These are phyloP conservation scores for Phaeolepiota aurea DNA, from an alignment of 768 basidiomycete species.

Conservation along the genomic window DNA sequence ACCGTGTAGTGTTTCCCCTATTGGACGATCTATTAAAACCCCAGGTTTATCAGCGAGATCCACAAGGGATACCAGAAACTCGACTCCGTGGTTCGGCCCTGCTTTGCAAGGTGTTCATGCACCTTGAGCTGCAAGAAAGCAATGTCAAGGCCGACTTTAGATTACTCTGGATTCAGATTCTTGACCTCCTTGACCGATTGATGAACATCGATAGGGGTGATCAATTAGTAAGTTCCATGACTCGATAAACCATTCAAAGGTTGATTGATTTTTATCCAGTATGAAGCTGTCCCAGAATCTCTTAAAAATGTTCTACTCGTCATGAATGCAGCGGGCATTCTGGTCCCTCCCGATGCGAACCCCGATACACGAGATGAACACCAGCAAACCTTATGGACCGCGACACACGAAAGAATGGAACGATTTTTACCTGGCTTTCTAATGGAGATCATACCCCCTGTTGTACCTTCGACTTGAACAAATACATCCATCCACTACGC, in stretches of 20 bases:
- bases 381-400: conserved; percentile 72
- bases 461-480: too few species aligned
- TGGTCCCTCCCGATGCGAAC: conserved; percentile 54
- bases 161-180: conserved; percentile 79
- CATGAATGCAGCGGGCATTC: conserved; percentile 83
- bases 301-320: conserved; percentile 95
- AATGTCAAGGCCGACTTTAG: conserved; percentile 53
- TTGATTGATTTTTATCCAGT: conserved; percentile 33
- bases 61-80: conserved; percentile 85
- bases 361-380: conserved; percentile 45
- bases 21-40: conserved; percentile 87
- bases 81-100: conserved; percentile 82
- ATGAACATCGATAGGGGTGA: conserved; percentile 83
- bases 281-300: conserved; percentile 93
- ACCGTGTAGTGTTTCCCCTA: conserved; percentile 83
- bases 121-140: conserved; percentile 73
- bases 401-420: conserved; percentile 82
- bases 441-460: conserved; percentile 53
- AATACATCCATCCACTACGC: too few species aligned
- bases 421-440: conserved; percentile 90
- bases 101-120: conserved; percentile 93
- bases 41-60: conserved; percentile 70
- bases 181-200: conserved; percentile 82
- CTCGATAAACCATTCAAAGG: not conserved
- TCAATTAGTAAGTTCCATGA: conserved; percentile 61